A percentile compares a stretch with the other conserved stretches of the same genome.
phyloP scores from a whole-genome alignment of 2,329 filamentous ascomycete species.

The Calonectria ilicicola region DNA sequence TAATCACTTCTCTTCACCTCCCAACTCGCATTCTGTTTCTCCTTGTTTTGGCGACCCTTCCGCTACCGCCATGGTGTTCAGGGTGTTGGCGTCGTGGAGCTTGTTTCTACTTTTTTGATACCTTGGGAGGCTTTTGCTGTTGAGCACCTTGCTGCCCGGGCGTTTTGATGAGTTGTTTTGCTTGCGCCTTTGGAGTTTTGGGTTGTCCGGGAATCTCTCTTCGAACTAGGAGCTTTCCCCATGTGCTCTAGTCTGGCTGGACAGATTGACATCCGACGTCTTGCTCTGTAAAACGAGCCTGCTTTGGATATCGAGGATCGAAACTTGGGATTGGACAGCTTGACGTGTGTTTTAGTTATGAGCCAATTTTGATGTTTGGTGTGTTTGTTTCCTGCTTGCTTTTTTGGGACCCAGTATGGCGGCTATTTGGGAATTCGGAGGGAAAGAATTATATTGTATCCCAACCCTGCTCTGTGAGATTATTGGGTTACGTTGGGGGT shows the following conservation, averaged over 20 bases:
- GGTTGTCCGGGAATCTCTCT: not conserved
- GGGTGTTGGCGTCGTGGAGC: conserved; percentile 45
- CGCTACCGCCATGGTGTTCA: conserved; percentile 44
- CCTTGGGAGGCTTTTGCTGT: conserved; percentile 33
- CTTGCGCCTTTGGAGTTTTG: conserved; percentile 20
- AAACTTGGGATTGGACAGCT: conserved; percentile 4
- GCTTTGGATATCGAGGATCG: not conserved
- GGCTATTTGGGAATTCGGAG: not conserved
- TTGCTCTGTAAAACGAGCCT: not conserved
- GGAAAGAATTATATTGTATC: not conserved
- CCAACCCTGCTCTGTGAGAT: not conserved
- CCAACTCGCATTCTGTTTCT: conserved; percentile 27
- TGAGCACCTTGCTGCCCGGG: not conserved
- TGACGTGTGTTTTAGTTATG: conserved; percentile 11
- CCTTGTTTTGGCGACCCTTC: conserved; percentile 18
- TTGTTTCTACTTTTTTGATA: conserved; percentile 41
- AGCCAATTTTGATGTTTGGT: conserved; percentile 17
- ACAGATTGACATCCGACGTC: not conserved
- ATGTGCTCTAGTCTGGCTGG: not conserved
- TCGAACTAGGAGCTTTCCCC: not conserved
- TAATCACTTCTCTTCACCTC: not conserved
- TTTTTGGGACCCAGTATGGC: not conserved
- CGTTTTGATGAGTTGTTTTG: conserved; percentile 10
- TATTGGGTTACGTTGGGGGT: not conserved
- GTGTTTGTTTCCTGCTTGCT: not conserved